phyloP scores from a whole-genome alignment of 306 rosid species.

The Dalbergia oliveri region DNA sequence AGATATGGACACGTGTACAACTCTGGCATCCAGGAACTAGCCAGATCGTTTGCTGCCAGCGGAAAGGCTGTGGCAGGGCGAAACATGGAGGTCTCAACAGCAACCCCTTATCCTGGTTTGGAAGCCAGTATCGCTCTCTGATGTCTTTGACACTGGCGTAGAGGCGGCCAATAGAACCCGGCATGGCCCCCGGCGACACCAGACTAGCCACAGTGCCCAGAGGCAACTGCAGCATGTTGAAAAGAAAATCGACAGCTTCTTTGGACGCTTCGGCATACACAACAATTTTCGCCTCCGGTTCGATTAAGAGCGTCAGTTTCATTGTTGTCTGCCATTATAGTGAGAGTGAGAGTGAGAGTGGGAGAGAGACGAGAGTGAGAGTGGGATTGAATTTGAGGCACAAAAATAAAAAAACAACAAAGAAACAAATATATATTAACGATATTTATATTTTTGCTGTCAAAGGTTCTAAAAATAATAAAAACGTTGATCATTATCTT shows the following conservation, averaged over 20 bases:
- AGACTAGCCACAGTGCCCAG: conserved; percentile 36
- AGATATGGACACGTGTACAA: no score
- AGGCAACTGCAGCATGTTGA: conserved; percentile 53
- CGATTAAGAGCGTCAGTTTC: conserved; percentile 52
- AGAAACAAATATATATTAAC: no score
- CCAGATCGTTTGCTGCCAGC: no score
- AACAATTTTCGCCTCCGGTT: conserved; percentile 42
- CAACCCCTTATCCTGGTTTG: conserved; percentile 34
- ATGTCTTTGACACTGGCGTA: conserved; percentile 55
- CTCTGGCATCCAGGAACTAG: no score
- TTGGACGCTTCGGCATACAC: conserved; percentile 65
- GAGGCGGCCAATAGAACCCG: conserved; percentile 54
- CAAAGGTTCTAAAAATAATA: no score
- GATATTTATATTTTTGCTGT: no score
- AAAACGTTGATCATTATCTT: no score
- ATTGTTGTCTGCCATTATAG: neutral
- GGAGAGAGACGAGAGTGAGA: no score
- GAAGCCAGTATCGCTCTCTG: conserved; percentile 46
- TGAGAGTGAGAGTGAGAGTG: no score
- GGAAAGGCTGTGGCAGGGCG: no score
- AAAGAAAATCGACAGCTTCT: conserved; percentile 52
- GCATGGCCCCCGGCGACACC: conserved; percentile 42
- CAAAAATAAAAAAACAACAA: no score
- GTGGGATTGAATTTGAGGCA: no score
- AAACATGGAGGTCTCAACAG: conserved; percentile 42